Evolutionary conservation across 352 stramenopile species (phyloP).

Genomic region (Pythium plurisporium): DNA sequence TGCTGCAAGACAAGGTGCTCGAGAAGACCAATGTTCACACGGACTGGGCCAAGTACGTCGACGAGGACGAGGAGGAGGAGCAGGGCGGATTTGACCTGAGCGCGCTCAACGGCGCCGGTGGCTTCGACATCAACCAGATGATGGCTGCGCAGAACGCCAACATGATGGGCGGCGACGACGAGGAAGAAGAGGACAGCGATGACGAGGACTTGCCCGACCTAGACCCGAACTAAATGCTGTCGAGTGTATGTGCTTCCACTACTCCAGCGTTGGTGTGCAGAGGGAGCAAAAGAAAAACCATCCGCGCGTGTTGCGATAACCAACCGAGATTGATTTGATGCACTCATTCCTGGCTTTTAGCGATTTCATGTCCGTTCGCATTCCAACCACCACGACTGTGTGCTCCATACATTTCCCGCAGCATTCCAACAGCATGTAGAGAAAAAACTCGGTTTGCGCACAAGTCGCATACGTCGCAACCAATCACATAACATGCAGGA

Average conservation of each 20-base stretch:
- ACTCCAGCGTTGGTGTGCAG: not conserved
- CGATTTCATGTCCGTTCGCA: not conserved
- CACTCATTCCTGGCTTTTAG: not conserved
- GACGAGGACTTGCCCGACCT: conserved; percentile 85
- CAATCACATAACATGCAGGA: no score
- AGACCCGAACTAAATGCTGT: conserved; percentile 43
- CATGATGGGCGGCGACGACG: conserved; percentile 80
- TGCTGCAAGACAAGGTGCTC: conserved; percentile 94
- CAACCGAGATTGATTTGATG: not conserved
- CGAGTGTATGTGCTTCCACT: not conserved
- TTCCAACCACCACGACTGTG: no score
- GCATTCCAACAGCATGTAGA: no score
- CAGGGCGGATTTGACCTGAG: conserved; percentile 83
- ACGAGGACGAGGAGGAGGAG: conserved; percentile 95
- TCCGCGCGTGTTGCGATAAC: not conserved
- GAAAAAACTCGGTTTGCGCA: not conserved
- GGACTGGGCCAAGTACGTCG: conserved; percentile 96
- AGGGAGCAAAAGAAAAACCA: not conserved
- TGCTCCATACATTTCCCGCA: no score
- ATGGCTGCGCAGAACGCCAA: conserved; percentile 84
- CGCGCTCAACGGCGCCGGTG: conserved; percentile 76
- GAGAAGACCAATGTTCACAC: conserved; percentile 97
- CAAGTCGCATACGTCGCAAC: not conserved
- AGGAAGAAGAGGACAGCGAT: conserved; percentile 65
- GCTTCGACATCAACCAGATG: conserved; percentile 95